Base-by-base conservation (phyloP, 768 basidiomycete species). In the Leccinum subtestaceum region DNA sequence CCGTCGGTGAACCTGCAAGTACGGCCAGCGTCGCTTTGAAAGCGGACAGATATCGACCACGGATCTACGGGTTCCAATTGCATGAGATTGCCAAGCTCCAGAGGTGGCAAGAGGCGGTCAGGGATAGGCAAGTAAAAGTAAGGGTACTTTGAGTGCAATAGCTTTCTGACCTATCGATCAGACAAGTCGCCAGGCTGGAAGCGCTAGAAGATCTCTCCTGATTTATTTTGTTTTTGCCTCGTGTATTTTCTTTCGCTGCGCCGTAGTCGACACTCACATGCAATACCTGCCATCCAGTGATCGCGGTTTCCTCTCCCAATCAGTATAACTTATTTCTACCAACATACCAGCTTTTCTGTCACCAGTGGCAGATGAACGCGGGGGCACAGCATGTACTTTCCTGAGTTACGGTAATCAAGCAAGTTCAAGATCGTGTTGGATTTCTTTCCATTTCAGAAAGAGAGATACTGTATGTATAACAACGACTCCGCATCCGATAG, bases 31-130 rank as follows among this genome's bases (percentile, higher is more conserved):
- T 85, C 2, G 95, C 95, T 8, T 67, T 91, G 57, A 96, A 96
- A 76, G 92, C 93, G 27, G 97, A 98, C 70, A 74, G 93, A 64
- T 95, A 97, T 73, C 81, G 91, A 55, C 95, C 96, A 32, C 86
- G 87, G 69, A 95, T 98, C 54, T 98, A 98, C 74, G 97, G 97
- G 2, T 99, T 99, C 82, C 93, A 95, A 75, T 78, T 98, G 36
- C 84, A 98, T 68, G 97, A 98, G 77, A 87, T 84, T 60, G 96
- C 96, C 17, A 95, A 89, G 74, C 74, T 97, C 65, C 90, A 95
- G 71, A 80, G 95, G 67, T 99, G 97, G 97, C 93, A 98, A 74
- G 93, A 94, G 75, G 95, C 93, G 4, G 84, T 89, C 38, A 77
- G 96, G 55, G 95, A 98, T 74, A 82, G 84, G 93, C 89, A 58